Evolutionary conservation across 495 filamentous ascomycete genomes (phyloP), one percentile per base, ranked within the genome.

Genomic region (Trichoderma virens): DNA sequence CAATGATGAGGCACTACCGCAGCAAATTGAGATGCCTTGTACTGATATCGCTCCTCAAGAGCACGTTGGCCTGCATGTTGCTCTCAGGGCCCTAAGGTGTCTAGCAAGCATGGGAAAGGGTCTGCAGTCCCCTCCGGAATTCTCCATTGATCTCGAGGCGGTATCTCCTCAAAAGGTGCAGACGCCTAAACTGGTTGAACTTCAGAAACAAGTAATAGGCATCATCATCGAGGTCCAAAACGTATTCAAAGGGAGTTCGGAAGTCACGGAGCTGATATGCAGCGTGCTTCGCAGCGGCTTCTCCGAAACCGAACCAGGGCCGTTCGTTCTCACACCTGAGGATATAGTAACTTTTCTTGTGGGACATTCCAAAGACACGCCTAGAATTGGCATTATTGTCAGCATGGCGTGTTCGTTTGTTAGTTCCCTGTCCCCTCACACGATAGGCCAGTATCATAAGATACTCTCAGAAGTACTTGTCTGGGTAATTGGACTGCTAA

Each of bases 351-450:
- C 89, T 47, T 92, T 92, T 74, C 79, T 96, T 25, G 79, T 84
- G 31, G 79, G 80, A 41, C 84, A 87, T 60, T 80, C 80, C 0
- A 73, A 84, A 11, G 79, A 83, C 18, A 90, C 86, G 28, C 84
- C 89, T n/a, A 81, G 88, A 25, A 78, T 92, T 25, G 88, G 88
- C 51, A 83, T 83, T 39, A 82, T 96, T 8, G 85, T 97, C 60
- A 87, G 84, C 27, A 93, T 89, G 11, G 91, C 91, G 2, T 87
- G 86, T 62, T 87, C 86, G 2, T 88, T 96, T 66, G 79, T 94
- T 45, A 85, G 83, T 18, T 85, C 85, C 20, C 83, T 92, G 38
- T 80, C 5, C 75, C 74, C 66, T 78, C 69, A 67, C 82, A 30
- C 9, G 68, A 61, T 73, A 51, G 62, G 79, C 64, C 62, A 69